These are phyloP conservation scores for Pseudozyma tsukubaensis DNA, from an alignment of 1,284 basidiomycete species.

Conservation along the genomic window DNA sequence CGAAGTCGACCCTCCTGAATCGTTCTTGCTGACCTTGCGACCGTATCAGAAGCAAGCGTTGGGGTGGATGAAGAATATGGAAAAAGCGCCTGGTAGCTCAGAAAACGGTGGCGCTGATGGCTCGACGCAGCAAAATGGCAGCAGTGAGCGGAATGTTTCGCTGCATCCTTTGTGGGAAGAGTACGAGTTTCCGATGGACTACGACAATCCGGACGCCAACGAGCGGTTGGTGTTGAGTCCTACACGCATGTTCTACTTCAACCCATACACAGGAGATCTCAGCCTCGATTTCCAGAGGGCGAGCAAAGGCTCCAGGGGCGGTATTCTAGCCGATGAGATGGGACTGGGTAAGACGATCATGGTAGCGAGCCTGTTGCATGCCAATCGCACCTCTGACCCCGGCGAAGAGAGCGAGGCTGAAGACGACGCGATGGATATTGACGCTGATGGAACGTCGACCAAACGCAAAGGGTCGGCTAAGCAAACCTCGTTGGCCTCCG, in stretches of 20 bases:
- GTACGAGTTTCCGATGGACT: slow-evolving; percentile 71
- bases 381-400: slow-evolving; percentile 71
- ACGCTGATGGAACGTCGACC: slow-evolving; percentile 10
- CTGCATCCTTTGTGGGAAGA: slow-evolving; percentile 96
- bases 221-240: slow-evolving; percentile 44
- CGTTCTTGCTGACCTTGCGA: slow-evolving; percentile 83
- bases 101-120: neutral
- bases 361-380: slow-evolving; percentile 90
- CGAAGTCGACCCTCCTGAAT: slow-evolving; percentile 83
- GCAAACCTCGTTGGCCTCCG: slow-evolving; percentile 58
- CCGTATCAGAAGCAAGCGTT: slow-evolving; percentile 94
- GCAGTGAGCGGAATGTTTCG: slow-evolving; percentile 61
- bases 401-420: slow-evolving; percentile 38
- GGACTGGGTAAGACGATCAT: slow-evolving; percentile 98
- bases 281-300: slow-evolving; percentile 86
- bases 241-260: slow-evolving; percentile 53
- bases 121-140: slow-evolving; percentile 16
- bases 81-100: slow-evolving; percentile 67
- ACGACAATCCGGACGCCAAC: slow-evolving; percentile 45
- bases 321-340: slow-evolving; percentile 84
- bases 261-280: slow-evolving; percentile 80
- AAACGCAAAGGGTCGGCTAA: slow-evolving; percentile 30
- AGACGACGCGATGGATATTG: slow-evolving; percentile 19
- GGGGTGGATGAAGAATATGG: slow-evolving; percentile 93
- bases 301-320: slow-evolving; percentile 82